Evolutionary conservation across 2,329 filamentous ascomycete genomes (phyloP).

Genomic region (Colletotrichum gloeosporioides): DNA sequence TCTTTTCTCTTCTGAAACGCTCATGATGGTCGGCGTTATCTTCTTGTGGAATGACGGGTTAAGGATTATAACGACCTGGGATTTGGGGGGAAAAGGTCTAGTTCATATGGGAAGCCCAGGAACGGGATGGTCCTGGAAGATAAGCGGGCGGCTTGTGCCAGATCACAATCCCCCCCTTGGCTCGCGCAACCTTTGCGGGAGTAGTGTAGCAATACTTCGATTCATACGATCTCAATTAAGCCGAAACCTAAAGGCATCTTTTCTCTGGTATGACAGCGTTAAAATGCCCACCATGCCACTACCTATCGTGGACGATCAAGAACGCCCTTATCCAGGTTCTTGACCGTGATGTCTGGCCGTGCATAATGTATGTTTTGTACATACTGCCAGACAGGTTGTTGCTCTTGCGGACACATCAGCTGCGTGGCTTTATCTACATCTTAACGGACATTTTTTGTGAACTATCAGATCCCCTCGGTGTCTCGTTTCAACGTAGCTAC

Average conservation of each 20-base stretch:
- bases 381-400: not conserved
- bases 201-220: constrained; percentile 1
- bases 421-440: not conserved
- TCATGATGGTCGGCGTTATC: not conserved
- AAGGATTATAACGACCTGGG: not conserved
- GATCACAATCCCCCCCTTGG: not conserved
- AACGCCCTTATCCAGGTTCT: fast-evolving
- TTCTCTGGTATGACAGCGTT: not conserved
- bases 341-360: not conserved
- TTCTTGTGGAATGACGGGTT: not conserved
- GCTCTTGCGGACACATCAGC: not conserved
- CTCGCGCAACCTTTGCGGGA: not conserved
- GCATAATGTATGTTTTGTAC: not conserved
- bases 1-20: not conserved
- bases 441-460: not conserved
- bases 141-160: not conserved
- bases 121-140: not conserved
- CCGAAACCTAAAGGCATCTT: not conserved
- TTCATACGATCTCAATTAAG: not conserved
- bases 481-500: not conserved
- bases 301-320: not conserved
- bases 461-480: fast-evolving
- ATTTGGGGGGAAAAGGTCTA: not conserved
- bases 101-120: not conserved
- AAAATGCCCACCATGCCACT: too few relatives aligned